phyloP scores from a whole-genome alignment of 139 green algal species.

The Axilococcus clingmanii region DNA sequence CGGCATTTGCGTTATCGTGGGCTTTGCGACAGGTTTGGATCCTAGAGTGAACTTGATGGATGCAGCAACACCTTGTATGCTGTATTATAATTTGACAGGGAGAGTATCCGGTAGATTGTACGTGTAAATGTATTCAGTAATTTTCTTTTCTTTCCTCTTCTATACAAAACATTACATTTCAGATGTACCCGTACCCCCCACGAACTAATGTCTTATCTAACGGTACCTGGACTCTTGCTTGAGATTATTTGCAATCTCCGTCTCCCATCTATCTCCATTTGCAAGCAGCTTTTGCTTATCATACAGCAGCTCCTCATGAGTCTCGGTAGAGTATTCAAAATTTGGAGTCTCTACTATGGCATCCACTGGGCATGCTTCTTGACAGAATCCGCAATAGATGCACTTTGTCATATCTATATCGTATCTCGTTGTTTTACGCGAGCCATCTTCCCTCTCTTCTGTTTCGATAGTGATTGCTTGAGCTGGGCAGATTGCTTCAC shows the following conservation, averaged over 20 bases:
- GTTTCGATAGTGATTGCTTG: slow-evolving; percentile 99
- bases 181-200: too few relatives aligned
- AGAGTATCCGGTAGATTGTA: too few relatives aligned
- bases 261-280: slow-evolving; percentile 96
- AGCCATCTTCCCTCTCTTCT: slow-evolving; percentile 97
- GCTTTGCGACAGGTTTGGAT: too few relatives aligned
- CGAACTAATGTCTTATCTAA: too few relatives aligned
- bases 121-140: too few relatives aligned
- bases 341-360: slow-evolving; percentile 98
- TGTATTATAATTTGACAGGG: too few relatives aligned
- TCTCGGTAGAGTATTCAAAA: slow-evolving; percentile 95
- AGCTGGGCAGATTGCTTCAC: slow-evolving; percentile 79
- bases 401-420: slow-evolving; percentile 99
- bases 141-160: too few relatives aligned
- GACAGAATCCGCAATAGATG: slow-evolving; percentile 23
- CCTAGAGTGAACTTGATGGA: too few relatives aligned
- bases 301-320: slow-evolving; percentile 90
- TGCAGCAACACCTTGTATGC: too few relatives aligned
- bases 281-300: slow-evolving; percentile 99
- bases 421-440: slow-evolving; percentile 54
- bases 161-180: too few relatives aligned
- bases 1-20: too few relatives aligned
- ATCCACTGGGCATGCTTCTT: slow-evolving; percentile 98
- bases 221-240: slow-evolving; percentile 65
- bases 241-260: slow-evolving; percentile 94